Conservation (phyloP, 1,284 basidiomycete genomes). For the Tetrapyrgos nigripes region DNA sequence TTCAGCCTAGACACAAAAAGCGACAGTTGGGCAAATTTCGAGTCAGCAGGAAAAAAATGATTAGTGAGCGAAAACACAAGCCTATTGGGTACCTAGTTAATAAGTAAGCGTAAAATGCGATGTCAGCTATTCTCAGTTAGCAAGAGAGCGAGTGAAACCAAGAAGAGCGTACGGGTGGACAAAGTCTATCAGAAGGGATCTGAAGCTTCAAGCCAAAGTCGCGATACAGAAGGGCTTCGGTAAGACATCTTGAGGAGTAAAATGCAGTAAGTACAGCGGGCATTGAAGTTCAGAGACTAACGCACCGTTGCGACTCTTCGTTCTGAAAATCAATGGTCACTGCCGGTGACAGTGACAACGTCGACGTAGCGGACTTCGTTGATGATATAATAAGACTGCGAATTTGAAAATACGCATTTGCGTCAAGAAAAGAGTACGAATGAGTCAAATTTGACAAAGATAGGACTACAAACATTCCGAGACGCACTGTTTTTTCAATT, state of each 20-base stretch:
- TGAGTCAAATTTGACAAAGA: not conserved
- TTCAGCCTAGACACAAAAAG: constrained; percentile 3
- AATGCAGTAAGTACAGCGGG: not conserved
- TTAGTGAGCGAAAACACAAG: not conserved
- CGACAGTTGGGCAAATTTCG: not conserved
- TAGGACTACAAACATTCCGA: not conserved
- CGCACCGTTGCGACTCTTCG: constrained; percentile 70
- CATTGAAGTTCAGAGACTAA: not conserved
- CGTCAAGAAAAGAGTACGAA: not conserved
- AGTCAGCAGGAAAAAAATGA: not conserved
- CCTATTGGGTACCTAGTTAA: constrained; percentile 14
- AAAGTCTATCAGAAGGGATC: constrained; percentile 77
- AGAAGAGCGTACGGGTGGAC: constrained; percentile 72
- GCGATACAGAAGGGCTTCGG: constrained; percentile 74
- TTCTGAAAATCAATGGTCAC: constrained; percentile 77
- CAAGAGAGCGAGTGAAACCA: too few species aligned
- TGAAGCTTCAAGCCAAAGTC: constrained; percentile 74
- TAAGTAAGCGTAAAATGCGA: not conserved
- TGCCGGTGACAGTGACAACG: constrained; percentile 33
- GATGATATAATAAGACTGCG: not conserved
- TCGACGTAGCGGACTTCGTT: not conserved
- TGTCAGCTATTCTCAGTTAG: too few species aligned
- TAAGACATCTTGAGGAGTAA: constrained; percentile 61
- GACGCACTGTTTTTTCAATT: constrained; percentile 68
- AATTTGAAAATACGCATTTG: not conserved